Evolutionary conservation across 139 green algal genomes (phyloP).

Genomic region (Axilococcus clingmanii): DNA sequence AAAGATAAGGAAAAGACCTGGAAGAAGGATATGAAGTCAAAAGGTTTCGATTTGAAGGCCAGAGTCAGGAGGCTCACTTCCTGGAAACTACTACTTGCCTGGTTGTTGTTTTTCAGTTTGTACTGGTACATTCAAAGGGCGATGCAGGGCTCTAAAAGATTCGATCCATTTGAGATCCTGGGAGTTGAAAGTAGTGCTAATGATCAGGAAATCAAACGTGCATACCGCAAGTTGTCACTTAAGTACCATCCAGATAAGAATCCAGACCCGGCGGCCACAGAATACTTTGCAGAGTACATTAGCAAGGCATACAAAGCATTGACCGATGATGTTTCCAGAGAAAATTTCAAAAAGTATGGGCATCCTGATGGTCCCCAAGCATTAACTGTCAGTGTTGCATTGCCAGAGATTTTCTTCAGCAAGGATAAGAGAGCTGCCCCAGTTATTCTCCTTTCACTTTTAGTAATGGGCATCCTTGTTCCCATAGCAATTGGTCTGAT

Average conservation of each 20-base stretch:
- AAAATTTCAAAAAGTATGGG: slow-evolving; percentile 86
- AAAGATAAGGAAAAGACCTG: slow-evolving; percentile 13
- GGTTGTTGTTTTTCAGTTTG: slow-evolving; percentile 16
- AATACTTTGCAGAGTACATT: slow-evolving; percentile 79
- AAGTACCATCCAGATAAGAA: slow-evolving; percentile 93
- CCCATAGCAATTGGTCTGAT: slow-evolving; percentile 56
- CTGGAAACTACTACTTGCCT: slow-evolving; percentile 6
- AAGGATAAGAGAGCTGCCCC: slow-evolving; percentile 69
- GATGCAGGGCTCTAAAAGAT: slow-evolving; percentile 35
- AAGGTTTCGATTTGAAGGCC: neutral
- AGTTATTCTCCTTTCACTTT: slow-evolving; percentile 63
- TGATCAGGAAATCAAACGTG: slow-evolving; percentile 69
- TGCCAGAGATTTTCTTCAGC: slow-evolving; percentile 78
- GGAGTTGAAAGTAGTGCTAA: slow-evolving; percentile 30
- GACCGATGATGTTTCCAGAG: slow-evolving; percentile 55
- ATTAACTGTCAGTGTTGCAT: slow-evolving; percentile 35
- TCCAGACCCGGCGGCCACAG: slow-evolving; percentile 62
- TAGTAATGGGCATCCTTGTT: slow-evolving; percentile 68
- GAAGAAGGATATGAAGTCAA: neutral
- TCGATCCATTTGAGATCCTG: slow-evolving; percentile 89
- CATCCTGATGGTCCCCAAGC: slow-evolving; percentile 77
- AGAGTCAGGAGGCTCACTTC: neutral
- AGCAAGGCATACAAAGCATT: slow-evolving; percentile 56
- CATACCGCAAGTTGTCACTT: slow-evolving; percentile 67
- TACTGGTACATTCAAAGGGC: slow-evolving; percentile 9